These are phyloP conservation scores for Penicillium sp. DNA, from an alignment of 2,329 filamentous ascomycete genomes.

Conservation along the genomic window DNA sequence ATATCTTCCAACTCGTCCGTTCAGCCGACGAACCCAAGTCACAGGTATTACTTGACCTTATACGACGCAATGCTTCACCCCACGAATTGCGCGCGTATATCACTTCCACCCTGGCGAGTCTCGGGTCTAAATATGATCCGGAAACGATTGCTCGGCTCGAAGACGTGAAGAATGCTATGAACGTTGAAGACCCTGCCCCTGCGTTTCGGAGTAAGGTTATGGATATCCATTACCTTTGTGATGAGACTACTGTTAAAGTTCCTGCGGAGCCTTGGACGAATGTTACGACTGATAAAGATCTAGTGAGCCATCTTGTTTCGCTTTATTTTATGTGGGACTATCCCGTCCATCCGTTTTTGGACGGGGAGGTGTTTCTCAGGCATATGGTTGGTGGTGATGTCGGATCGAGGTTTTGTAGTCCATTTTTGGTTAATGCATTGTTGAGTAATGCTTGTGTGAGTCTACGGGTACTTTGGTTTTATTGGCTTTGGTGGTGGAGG, in stretches of 20 bases:
- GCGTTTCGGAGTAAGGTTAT: constrained; percentile 38
- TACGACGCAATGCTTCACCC: constrained; percentile 32
- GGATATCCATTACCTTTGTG: constrained; percentile 40
- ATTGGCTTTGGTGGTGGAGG: not conserved
- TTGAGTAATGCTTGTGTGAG: constrained; percentile 54
- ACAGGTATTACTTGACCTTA: constrained; percentile 31
- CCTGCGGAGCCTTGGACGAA: constrained; percentile 64
- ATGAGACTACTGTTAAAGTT: constrained; percentile 33
- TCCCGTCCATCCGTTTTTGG: constrained; percentile 78
- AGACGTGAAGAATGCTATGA: constrained; percentile 27
- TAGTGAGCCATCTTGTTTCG: constrained; percentile 76
- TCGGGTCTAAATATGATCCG: constrained; percentile 7
- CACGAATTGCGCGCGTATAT: constrained; percentile 38
- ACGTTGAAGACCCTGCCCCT: constrained; percentile 30
- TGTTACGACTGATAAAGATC: constrained; percentile 68
- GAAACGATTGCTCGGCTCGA: constrained; percentile 26
- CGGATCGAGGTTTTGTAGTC: constrained; percentile 67
- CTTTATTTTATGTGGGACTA: constrained; percentile 96
- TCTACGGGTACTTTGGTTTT: not conserved
- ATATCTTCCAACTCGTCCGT: constrained; percentile 35
- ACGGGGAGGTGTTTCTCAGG: constrained; percentile 67
- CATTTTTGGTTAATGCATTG: constrained; percentile 86
- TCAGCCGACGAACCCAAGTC: constrained; percentile 30
- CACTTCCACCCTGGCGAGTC: constrained; percentile 25
- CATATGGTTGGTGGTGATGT: constrained; percentile 34